Percentiles rank a stretch among this genome's conserved stretches.
phyloP scores from a whole-genome alignment of 805 yeast species.

The Brettanomyces bruxellensis region DNA sequence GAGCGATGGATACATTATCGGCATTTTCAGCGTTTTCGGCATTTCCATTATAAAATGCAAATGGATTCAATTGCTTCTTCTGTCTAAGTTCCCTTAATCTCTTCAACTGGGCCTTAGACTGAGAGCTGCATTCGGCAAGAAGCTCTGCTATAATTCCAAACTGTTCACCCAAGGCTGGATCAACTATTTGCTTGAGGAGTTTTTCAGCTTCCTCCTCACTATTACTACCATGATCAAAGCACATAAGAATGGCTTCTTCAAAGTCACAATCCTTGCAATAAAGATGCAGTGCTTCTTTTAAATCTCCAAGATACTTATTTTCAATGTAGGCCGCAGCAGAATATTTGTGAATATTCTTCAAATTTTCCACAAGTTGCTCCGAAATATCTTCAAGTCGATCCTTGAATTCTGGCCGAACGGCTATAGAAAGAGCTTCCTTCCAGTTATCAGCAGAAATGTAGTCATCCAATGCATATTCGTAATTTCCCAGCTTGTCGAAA shows the following conservation, averaged over 20 bases:
- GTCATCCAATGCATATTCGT: slow-evolving; percentile 55
- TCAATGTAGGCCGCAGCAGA: slow-evolving; percentile 76
- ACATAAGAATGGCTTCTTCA: slow-evolving; percentile 64
- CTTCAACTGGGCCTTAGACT: slow-evolving; percentile 70
- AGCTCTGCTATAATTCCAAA: slow-evolving; percentile 83
- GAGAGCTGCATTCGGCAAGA: slow-evolving; percentile 87
- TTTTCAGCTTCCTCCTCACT: slow-evolving; percentile 31
- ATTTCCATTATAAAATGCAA: slow-evolving; percentile 68
- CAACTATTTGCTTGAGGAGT: slow-evolving; percentile 51
- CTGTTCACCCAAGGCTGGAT: slow-evolving; percentile 73
- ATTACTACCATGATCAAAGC: slow-evolving; percentile 25
- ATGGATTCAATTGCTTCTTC: slow-evolving; percentile 80
- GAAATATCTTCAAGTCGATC: slow-evolving; percentile 36
- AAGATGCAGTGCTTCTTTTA: slow-evolving; percentile 52
- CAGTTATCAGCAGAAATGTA: slow-evolving; percentile 67
- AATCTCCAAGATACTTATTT: slow-evolving; percentile 47
- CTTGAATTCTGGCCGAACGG: slow-evolving; percentile 29
- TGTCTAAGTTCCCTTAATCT: slow-evolving; percentile 78
- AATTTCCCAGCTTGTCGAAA: slow-evolving; percentile 58
- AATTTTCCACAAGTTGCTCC: slow-evolving; percentile 47
- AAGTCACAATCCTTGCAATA: slow-evolving; percentile 70
- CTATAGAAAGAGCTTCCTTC: slow-evolving; percentile 73
- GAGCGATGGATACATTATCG: slow-evolving; percentile 91
- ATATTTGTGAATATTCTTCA: slow-evolving; percentile 64
- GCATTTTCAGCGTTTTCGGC: slow-evolving; percentile 63